These are phyloP conservation scores for Plantago rigida DNA, from an alignment of 305 asterid species.

Conservation along the genomic window DNA sequence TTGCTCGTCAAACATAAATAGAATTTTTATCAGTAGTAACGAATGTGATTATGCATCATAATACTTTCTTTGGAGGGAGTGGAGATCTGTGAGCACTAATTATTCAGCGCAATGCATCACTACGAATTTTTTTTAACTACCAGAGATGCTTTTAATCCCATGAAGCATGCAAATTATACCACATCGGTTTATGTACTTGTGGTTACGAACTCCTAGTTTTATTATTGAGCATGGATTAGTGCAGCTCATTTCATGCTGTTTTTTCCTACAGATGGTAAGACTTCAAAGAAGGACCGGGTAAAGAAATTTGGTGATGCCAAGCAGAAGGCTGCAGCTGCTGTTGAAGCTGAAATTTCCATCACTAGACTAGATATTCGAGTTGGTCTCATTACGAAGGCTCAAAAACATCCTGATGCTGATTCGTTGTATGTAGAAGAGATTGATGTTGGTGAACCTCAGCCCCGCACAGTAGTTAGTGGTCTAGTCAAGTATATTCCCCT, in stretches of 20 bases:
- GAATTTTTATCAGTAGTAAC: too few species aligned
- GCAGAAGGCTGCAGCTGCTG: conserved; percentile 31
- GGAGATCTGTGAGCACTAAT: too few species aligned
- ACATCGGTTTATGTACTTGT: too few species aligned
- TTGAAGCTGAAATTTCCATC: conserved; percentile 54
- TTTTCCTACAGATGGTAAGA: conserved; percentile 39
- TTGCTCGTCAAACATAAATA: too few species aligned
- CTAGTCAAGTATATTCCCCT: conserved; percentile 81
- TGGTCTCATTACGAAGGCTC: conserved; percentile 71
- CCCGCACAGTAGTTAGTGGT: conserved; percentile 96
- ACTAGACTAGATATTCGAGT: conserved; percentile 83
- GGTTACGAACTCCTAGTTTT: background rate
- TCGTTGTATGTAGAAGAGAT: conserved; percentile 87
- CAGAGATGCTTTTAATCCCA: too few species aligned
- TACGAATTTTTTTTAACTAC: too few species aligned
- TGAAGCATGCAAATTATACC: too few species aligned
- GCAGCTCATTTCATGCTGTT: conserved; percentile 5
- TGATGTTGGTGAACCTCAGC: conserved; percentile 82
- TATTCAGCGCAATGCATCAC: too few species aligned
- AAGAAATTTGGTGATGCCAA: conserved; percentile 54
- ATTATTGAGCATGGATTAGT: background rate
- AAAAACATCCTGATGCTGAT: conserved; percentile 95
- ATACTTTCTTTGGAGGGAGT: background rate
- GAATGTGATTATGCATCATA: background rate
- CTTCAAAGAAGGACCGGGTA: conserved; percentile 47